Evolutionary conservation across 495 filamentous ascomycete genomes (phyloP), one percentile per base, ranked within the genome.

Genomic region (Penicillium bialowiezense): DNA sequence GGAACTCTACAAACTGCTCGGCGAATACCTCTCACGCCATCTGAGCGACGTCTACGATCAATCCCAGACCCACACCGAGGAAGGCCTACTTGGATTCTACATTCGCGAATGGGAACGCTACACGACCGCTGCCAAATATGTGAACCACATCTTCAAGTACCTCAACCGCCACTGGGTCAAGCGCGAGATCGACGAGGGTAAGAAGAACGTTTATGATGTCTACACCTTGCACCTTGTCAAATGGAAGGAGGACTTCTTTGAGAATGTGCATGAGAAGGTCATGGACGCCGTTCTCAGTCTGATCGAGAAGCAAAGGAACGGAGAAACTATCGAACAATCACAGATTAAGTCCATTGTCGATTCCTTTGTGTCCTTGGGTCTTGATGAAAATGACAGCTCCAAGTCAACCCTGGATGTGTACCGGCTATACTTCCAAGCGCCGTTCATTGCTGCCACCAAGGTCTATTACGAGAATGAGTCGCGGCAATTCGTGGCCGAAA

Each of bases 131-230:
- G 93, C 90, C 32, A 93, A 92, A 68, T 97, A 93, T 74, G 89
- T 95, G 66, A 95, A 97, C 70, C 93, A 99, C 67, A 71, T 97
- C 3, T 99, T 99, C 78, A 78, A 85, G 33, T 99, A 99, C 64
- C 87, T 99, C 15, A 99, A 97, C 62, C 82, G 93, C 35, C 93
- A 99, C 69, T 99, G 93, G 93, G 95, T 99, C 14, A 97, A 96
- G 76, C 81, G 93, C 18, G 93, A 99, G 72, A 95, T 99, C 69
- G 93, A 99, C 55, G 93, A 99, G 65, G 95, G 95, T 19, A 99
- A 99, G 69, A 99, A 99, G 76, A 87, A 91, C 58, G 86, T 97
- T 5, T 97, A 92, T 69, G 93, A 99, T 68, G 91, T 99, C 38
- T 97, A 99, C 67, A 99, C 92, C 1, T 71, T 97, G 17, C 93